Evolutionary conservation across 305 asterid species (phyloP).

Genomic region (Plantago coronopus): DNA sequence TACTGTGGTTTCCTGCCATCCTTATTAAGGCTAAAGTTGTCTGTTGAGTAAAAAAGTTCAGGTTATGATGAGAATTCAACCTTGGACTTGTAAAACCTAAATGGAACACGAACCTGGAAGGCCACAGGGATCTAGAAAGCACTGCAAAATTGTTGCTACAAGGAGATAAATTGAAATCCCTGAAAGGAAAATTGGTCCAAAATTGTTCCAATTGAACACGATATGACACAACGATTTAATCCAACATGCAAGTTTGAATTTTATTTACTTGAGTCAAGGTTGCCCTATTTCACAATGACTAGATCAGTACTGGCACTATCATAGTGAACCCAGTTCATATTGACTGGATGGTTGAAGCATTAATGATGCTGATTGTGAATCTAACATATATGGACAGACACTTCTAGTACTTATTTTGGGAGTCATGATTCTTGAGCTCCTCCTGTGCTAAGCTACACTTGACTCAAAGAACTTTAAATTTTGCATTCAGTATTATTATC

Average conservation of each 20-base stretch:
- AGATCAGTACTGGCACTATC: neutral
- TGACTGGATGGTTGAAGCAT: neutral
- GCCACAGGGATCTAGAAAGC: neutral
- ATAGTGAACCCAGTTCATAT: neutral
- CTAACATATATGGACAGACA: conserved; percentile 3
- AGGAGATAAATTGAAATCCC: neutral
- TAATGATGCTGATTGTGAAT: conserved; percentile 4
- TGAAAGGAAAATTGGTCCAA: no score
- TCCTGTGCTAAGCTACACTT: conserved; percentile 7
- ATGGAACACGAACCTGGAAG: neutral
- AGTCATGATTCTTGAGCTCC: conserved; percentile 5
- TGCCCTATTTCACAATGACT: conserved; percentile 3
- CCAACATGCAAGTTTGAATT: conserved; percentile 1
- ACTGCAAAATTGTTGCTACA: neutral
- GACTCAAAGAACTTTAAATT: conserved; percentile 3
- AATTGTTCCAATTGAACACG: neutral
- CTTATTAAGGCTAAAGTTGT: no score
- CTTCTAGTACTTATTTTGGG: neutral
- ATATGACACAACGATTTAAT: neutral
- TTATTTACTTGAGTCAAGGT: neutral
- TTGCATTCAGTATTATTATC: neutral
- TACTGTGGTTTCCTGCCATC: no score
- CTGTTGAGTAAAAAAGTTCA: neutral
- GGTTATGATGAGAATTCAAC: neutral
- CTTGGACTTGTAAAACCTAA: neutral